Conservation (phyloP, 78 protist species). For the Dictyostelium discoideum region DNA sequence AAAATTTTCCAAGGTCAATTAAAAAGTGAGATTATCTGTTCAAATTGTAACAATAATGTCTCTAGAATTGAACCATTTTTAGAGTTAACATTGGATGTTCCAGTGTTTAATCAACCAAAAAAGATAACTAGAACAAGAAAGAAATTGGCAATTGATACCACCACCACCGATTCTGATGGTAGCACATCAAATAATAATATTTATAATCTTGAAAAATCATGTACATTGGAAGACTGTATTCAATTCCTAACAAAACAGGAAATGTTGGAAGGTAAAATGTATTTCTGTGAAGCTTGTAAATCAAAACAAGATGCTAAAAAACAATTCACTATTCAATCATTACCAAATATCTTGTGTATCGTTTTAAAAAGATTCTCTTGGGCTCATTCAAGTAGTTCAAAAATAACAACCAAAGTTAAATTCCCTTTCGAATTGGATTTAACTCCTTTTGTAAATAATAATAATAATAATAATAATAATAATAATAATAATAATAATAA, state of each 20-base stretch:
- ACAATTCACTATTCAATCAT: constrained; percentile 24
- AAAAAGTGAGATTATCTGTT: constrained; percentile 51
- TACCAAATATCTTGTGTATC: constrained; percentile 76
- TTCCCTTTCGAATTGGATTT: constrained; percentile 72
- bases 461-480: background rate
- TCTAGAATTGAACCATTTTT: constrained; percentile 57
- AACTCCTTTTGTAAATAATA: background rate
- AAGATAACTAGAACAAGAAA: background rate
- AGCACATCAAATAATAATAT: background rate
- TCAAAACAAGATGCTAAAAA: constrained; percentile 48
- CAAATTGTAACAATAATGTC: constrained; percentile 36
- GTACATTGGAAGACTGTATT: constrained; percentile 54
- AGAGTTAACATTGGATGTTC: constrained; percentile 66
- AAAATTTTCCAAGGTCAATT: constrained; percentile 73
- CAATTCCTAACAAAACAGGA: constrained; percentile 30
- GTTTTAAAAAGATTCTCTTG: constrained; percentile 70
- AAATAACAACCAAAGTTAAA: constrained; percentile 45
- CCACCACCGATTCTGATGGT: background rate
- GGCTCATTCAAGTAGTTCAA: constrained; percentile 21
- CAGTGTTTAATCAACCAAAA: constrained; percentile 12
- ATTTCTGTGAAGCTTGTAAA: constrained; percentile 42
- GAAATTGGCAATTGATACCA: background rate
- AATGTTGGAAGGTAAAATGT: constrained; percentile 36
- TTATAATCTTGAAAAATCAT: background rate
- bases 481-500: background rate